Base-by-base conservation (phyloP, 1,139 yeast species). In the Starmera stellimalicola region DNA sequence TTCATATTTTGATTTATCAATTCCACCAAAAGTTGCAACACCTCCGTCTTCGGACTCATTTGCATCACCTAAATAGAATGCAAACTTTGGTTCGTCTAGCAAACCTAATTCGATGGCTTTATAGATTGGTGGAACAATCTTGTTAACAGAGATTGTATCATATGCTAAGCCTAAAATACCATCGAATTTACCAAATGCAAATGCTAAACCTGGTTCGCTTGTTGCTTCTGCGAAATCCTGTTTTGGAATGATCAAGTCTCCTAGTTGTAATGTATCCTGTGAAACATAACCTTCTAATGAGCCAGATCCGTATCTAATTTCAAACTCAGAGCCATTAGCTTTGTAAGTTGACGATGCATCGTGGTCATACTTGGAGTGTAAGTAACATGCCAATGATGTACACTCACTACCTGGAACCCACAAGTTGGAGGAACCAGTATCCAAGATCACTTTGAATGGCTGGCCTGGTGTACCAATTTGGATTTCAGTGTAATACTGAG, bases 151-250 rank as follows among this genome's bases (percentile, higher is more conserved):
- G 47, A 91, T 85, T 37, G 95, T 69, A 62, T 84, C 85, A 63
- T 87, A 91, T 44, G 85, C 98, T 50, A 91, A 74, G 44, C 98
- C 98, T 42, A 91, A 68, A 47, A 91, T 87, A 61, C 98, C 98
- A 58, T 91, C 98, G 56, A 91, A 87, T 58, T 91, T 88, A 58
- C 95, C 98, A 62, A 91, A 91, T 36, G 97, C 97, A 65, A 91
- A 91, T 0, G 97, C 94, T 50, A 91, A 72, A 36, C 98, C 98
- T 25, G 98, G 97, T 65, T 91, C 98, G 46, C 75, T 74, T 39
- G 98, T 91, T 40, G 95, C 91, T 68, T 91, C 98, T 40, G 94
- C 97, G 57, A 91, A 91, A 56, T 80, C 93, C 65, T 88, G 97
- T 44, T 79, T 63, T 43, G 87, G 81, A 52, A 91, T 85, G 35